These are phyloP conservation scores for Pharus latifolius DNA, from an alignment of 176 grass and related monocot species.

Conservation along the genomic window DNA sequence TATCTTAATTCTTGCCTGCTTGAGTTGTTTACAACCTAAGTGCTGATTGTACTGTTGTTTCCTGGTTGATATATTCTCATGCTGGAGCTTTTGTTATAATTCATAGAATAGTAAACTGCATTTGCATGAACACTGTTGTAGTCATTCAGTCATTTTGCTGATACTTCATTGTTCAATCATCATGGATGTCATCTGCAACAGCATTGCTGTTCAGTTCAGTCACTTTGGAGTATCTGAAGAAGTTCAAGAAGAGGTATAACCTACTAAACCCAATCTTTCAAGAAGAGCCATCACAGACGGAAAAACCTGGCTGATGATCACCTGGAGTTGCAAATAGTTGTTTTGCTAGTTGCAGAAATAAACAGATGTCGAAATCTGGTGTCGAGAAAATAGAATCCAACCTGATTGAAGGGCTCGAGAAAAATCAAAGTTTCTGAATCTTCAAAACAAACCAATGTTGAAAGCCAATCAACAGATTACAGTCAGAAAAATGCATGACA, in stretches of 20 bases:
- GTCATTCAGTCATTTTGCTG: too few relatives aligned
- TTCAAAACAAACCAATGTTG: neutral
- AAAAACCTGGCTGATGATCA: neutral
- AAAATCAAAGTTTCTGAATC: neutral
- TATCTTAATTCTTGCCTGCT: too few relatives aligned
- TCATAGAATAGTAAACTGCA: too few relatives aligned
- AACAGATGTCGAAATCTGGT: slow-evolving; percentile 12
- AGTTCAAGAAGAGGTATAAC: slow-evolving; percentile 55
- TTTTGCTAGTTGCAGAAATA: slow-evolving; percentile 23
- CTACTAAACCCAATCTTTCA: neutral
- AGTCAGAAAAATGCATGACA: neutral
- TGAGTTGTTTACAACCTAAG: too few relatives aligned
- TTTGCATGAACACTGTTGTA: too few relatives aligned
- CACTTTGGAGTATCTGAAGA: slow-evolving; percentile 40
- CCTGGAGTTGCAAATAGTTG: slow-evolving; percentile 9
- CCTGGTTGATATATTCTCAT: too few relatives aligned
- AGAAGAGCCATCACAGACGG: neutral
- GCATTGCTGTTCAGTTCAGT: neutral
- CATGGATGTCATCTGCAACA: too few relatives aligned
- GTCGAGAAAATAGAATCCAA: slow-evolving; percentile 6
- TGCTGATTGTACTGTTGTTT: too few relatives aligned
- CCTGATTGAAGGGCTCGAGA: slow-evolving; percentile 14
- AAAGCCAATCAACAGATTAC: neutral
- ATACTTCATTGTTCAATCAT: too few relatives aligned
- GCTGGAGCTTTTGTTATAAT: too few relatives aligned